Evolutionary conservation across 2,329 filamentous ascomycete species (phyloP), one percentile per base, ranked within the genome.

Genomic region (Aciculosporium take): DNA sequence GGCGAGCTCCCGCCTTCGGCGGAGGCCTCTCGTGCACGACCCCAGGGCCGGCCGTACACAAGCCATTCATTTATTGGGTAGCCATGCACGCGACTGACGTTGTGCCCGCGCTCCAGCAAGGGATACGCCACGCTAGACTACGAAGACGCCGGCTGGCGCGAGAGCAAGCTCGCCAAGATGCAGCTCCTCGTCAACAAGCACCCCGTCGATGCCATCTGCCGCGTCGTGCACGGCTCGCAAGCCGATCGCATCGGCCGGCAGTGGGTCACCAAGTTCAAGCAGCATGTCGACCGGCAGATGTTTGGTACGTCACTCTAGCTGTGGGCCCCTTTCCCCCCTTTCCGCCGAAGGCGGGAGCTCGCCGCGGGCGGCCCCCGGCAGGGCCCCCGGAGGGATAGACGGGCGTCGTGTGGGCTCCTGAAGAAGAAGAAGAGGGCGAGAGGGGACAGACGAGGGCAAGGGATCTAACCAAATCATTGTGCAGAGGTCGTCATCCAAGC

Each of bases 51-150:
- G n/a, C n/a, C n/a, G n/a, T n/a, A n/a, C n/a, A n/a, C n/a, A n/a
- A n/a, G n/a, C n/a, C n/a, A n/a, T n/a, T n/a, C n/a, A n/a, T n/a
- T n/a, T n/a, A n/a, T n/a, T n/a, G n/a, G n/a, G n/a, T n/a, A n/a
- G n/a, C n/a, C n/a, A n/a, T n/a, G n/a, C n/a, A n/a, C n/a, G n/a
- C n/a, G n/a, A n/a, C n/a, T n/a, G n/a, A n/a, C n/a, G n/a, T n/a
- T n/a, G n/a, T n/a, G n/a, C n/a, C n/a, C n/a, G n/a, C n/a, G n/a
- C 13, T 18, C 40, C 39, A 65, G 63, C 2, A 95, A 94, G 59
- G 91, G 91, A 9, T 98, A 98, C 53, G 91, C 91, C 0, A 91
- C 84, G 28, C 73, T 98, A 5, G 91, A 98, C 60, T 98, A 98
- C 58, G 91, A 98, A 63, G 91, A 98, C 52, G 82, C 87, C 0